These are phyloP conservation scores for Talaromyces marneffei DNA, from an alignment of 2,329 filamentous ascomycete genomes.

Conservation along the genomic window DNA sequence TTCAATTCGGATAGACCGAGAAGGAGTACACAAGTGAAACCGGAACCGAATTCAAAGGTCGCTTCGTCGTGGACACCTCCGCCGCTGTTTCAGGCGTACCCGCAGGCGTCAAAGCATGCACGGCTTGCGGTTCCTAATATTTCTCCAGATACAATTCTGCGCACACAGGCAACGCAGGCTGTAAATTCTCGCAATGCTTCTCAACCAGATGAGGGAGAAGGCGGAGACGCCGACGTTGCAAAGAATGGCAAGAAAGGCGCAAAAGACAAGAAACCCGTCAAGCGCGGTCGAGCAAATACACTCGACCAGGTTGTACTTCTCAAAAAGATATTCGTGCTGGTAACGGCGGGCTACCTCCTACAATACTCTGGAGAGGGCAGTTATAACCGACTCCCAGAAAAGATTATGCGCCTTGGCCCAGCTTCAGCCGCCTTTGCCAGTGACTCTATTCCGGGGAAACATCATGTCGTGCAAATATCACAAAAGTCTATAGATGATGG, in stretches of 20 bases:
- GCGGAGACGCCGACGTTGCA: conserved; percentile 19
- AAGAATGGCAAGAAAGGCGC: conserved; percentile 31
- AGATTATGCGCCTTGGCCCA: conserved; percentile 41
- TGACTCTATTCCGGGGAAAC: conserved; percentile 45
- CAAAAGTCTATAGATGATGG: conserved; percentile 31
- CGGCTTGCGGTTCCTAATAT: conserved; percentile 62
- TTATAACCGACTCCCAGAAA: conserved; percentile 43
- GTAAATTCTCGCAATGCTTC: conserved; percentile 12
- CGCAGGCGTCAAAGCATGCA: conserved; percentile 72
- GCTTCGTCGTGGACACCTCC: conserved; percentile 57
- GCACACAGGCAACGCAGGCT: conserved; percentile 40
- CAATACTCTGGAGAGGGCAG: conserved; percentile 43
- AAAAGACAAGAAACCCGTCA: conserved; percentile 32
- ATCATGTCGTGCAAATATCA: conserved; percentile 45
- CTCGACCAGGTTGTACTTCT: conserved; percentile 39
- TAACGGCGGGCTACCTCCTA: conserved; percentile 41
- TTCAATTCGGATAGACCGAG: conserved; percentile 12
- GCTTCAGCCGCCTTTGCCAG: conserved; percentile 46
- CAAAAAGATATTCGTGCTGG: conserved; percentile 42
- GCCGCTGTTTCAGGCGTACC: conserved; percentile 79
- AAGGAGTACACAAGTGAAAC: conserved; percentile 18
- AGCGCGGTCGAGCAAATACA: conserved; percentile 30
- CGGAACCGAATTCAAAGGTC: conserved; percentile 20
- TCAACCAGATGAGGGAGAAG: conserved; percentile 12
- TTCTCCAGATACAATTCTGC: conserved; percentile 63